Conservation (phyloP, 2,329 filamentous ascomycete genomes). For the Pezicula rhizophila region DNA sequence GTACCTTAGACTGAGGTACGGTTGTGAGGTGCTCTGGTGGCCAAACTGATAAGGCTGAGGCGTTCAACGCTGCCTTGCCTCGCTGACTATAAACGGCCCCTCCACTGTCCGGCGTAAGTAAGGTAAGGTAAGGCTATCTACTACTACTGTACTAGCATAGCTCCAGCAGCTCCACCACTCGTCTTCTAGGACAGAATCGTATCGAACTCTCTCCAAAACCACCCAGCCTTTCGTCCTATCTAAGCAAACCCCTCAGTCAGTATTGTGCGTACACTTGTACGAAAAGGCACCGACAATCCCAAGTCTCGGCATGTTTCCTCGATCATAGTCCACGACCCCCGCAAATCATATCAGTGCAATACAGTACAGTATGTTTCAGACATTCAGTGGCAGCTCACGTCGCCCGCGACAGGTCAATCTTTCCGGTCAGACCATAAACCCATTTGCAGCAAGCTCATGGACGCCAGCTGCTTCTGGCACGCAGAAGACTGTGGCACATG, state of each 20-base stretch:
- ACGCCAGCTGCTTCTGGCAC: slow-evolving; percentile 53
- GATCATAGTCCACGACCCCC: slow-evolving; percentile 10
- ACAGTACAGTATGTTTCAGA: slow-evolving; percentile 67
- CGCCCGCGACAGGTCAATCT: slow-evolving; percentile 90
- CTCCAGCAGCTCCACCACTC: too few relatives aligned
- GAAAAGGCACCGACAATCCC: background rate
- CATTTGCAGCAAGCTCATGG: slow-evolving; percentile 63
- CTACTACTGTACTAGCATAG: too few relatives aligned
- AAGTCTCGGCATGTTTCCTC: slow-evolving; percentile 16
- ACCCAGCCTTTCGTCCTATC: background rate
- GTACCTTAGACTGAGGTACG: too few relatives aligned
- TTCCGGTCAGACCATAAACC: slow-evolving; percentile 75
- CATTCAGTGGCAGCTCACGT: slow-evolving; percentile 82
- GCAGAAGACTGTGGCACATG: slow-evolving; percentile 74
- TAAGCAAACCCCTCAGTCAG: background rate
- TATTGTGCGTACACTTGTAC: background rate
- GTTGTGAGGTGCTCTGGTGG: too few relatives aligned
- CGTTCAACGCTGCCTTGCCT: too few relatives aligned
- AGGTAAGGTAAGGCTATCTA: too few relatives aligned
- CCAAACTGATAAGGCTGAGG: too few relatives aligned
- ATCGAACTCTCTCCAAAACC: slow-evolving; percentile 4
- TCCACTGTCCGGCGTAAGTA: too few relatives aligned
- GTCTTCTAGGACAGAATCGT: slow-evolving; percentile 4
- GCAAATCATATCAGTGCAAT: slow-evolving; percentile 8
- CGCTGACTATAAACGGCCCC: too few relatives aligned